Evolutionary conservation across 768 basidiomycete species (phyloP), one percentile per base, ranked within the genome.

Genomic region (Boletus rubropictus): DNA sequence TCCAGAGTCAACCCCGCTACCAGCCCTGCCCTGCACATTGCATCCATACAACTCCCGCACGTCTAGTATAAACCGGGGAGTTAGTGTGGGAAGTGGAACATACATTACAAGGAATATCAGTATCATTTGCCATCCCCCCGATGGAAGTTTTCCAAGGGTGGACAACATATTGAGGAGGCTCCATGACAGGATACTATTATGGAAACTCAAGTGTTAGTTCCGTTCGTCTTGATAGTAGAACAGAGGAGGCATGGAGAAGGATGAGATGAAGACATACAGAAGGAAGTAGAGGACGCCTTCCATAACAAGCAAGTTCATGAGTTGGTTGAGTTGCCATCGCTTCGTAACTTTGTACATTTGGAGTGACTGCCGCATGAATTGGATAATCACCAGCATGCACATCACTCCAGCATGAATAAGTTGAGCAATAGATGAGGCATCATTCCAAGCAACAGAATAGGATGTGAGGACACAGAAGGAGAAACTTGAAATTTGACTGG

Each of bases 61-160:
- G 25, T 15, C 44, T 17, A 54, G 12, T 27, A 53, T 37, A 28
- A 53, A 49, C 25, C 47, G 50, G 0, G 42, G 45, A n/a, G 28
- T 1, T 4, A 52, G 7, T 14, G 37, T 38, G 22, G 22, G 22
- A 0, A n/a, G 4, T 0, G 37, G 37, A 2, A n/a, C 15, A 10
- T n/a, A 22, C 14, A 3, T 7, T 4, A 22, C 15, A 7, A 38
- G 8, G 22, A 3, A 5, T 1, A 3, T 2, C 7, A 22, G 7
- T 9, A 24, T 22, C 7, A 7, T 5, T n/a, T 7, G 14, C 8
- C 4, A 8, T 1, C 22, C 37, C 1, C 3, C 4, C 9, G 15
- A 4, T 10, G 37, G 37, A 9, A 15, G 15, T 5, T 15, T 10
- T 2, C 14, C 15, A 3, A 24, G 5, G 8, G 1, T 24, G 6